Evolutionary conservation across 2,329 filamentous ascomycete species (phyloP).

Genomic region (Trichoderma simmonsii): DNA sequence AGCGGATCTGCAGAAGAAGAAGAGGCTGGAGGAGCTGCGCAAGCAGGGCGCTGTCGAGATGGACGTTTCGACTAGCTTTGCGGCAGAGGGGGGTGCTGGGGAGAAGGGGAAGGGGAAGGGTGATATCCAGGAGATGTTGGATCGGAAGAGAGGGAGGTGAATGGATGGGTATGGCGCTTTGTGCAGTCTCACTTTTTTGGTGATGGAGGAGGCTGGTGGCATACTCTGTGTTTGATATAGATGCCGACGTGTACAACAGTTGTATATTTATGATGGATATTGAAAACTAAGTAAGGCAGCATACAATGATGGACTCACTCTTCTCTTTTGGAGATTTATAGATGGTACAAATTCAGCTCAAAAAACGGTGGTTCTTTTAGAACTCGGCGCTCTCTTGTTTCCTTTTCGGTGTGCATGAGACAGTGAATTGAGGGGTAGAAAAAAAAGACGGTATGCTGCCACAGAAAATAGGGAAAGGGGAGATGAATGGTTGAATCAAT

Average conservation of each 20-base stretch:
- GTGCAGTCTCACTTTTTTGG: neutral
- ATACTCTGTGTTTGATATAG: neutral
- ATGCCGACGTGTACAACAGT: neutral
- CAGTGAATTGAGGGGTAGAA: neutral
- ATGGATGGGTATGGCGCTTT: neutral
- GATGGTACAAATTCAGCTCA: neutral
- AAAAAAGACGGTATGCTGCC: neutral
- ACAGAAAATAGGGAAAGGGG: neutral
- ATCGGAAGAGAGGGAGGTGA: conserved; percentile 33
- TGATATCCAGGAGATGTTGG: conserved; percentile 40
- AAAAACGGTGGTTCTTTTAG: neutral
- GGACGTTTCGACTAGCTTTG: conserved; percentile 39
- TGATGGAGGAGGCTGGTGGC: neutral
- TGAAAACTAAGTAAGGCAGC: neutral
- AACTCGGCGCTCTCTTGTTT: neutral
- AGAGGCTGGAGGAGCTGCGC: conserved; percentile 72
- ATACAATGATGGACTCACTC: neutral
- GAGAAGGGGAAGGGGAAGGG: conserved; percentile 34
- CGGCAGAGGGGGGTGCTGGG: conserved; percentile 31
- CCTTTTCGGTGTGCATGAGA: neutral
- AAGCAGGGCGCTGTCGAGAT: conserved; percentile 68
- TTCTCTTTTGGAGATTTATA: neutral
- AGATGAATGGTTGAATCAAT: neutral
- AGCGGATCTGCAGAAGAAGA: conserved; percentile 82
- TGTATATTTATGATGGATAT: conserved; percentile 7